Percentiles rank a stretch among this genome's conserved stretches.
phyloP scores from a whole-genome alignment of 2,329 filamentous ascomycete species.

The Claviceps paspali region DNA sequence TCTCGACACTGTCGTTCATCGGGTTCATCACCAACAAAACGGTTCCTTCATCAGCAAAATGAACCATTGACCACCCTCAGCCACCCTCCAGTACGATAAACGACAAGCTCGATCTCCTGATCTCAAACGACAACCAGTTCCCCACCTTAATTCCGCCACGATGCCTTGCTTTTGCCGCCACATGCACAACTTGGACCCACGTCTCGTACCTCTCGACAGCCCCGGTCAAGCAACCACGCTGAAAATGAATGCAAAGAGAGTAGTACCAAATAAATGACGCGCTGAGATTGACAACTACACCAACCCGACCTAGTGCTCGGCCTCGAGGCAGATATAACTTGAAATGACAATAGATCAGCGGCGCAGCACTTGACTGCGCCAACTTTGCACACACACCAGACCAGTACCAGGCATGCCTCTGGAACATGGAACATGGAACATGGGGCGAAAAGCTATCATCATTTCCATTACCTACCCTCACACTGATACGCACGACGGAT shows the following conservation, averaged over 20 bases:
- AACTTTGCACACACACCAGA: too few relatives aligned
- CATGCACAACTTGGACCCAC: background rate
- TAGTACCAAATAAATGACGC: background rate
- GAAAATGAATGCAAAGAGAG: background rate
- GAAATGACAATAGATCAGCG: too few relatives aligned
- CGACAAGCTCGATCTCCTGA: background rate
- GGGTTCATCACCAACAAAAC: too few relatives aligned
- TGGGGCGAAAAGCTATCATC: background rate
- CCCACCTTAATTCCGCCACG: background rate
- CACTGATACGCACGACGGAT: background rate
- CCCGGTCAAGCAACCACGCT: background rate
- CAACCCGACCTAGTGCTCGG: too few relatives aligned
- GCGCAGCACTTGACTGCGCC: too few relatives aligned
- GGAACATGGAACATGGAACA: background rate
- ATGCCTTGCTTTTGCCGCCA: background rate
- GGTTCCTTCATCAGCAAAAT: too few relatives aligned
- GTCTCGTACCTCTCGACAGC: background rate
- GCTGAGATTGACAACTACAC: background rate
- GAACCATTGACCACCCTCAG: too few relatives aligned
- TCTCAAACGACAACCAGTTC: background rate
- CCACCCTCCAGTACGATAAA: too few relatives aligned
- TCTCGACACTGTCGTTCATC: too few relatives aligned
- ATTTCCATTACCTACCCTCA: background rate
- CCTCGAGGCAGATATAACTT: too few relatives aligned
- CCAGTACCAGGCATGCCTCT: too few relatives aligned